phyloP scores from a whole-genome alignment of 352 stramenopile genomes.

The Globisporangium rhizosaccharum region DNA sequence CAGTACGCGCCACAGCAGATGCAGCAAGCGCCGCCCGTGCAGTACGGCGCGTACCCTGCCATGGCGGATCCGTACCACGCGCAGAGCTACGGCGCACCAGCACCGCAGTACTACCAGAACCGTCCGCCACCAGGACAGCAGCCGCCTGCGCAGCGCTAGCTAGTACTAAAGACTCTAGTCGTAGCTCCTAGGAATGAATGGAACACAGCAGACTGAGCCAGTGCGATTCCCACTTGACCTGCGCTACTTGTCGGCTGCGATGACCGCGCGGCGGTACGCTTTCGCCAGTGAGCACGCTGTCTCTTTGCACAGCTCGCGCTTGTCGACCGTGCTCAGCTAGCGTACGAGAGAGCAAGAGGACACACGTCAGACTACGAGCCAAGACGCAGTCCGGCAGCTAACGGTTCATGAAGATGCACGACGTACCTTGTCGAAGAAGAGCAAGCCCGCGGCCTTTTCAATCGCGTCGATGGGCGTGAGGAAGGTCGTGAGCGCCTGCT shows the following conservation, averaged over 20 bases:
- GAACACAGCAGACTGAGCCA: too few species aligned
- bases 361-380: background rate
- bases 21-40: conserved; percentile 15
- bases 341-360: background rate
- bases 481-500: conserved; percentile 81
- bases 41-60: conserved; percentile 20
- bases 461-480: conserved; percentile 88
- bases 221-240: background rate
- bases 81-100: conserved; percentile 16
- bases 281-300: conserved; percentile 53
- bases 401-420: background rate
- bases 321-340: conserved; percentile 43
- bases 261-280: conserved; percentile 32
- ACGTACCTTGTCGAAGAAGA: conserved; percentile 90
- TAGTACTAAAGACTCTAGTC: conserved; percentile 7
- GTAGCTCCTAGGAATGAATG: background rate
- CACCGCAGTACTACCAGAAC: conserved; percentile 23
- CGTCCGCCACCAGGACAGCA: conserved; percentile 18
- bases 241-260: conserved; percentile 9
- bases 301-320: conserved; percentile 55
- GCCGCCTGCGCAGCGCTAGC: background rate
- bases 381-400: background rate
- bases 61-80: conserved; percentile 22
- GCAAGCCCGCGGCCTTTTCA: conserved; percentile 88
- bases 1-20: conserved; percentile 13